Evolutionary conservation across 2,329 filamentous ascomycete species (phyloP), one percentile per base, ranked within the genome.

Genomic region (Elsinoe fawcettii): DNA sequence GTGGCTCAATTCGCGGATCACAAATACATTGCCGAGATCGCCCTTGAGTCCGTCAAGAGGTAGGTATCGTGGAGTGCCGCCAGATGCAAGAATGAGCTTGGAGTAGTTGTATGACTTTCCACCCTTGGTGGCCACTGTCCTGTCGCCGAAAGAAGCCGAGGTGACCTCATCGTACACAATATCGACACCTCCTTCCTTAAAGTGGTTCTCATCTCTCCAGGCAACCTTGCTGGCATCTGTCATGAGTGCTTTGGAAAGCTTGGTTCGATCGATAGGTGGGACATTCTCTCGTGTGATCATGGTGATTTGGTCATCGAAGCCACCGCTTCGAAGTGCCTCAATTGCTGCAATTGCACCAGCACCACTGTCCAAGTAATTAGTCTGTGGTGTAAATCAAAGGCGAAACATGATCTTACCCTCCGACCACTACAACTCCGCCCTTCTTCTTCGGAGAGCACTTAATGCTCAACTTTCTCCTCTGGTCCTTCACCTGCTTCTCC

Each of bases 181-280:
- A 2, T 83, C 76, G 56, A 86, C 79, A 11, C 76, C 77, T 2
- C 80, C 78, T 27, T 79, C 75, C 59, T 79, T 84, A 71, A 88
- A 97, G 81, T 88, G 96, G 32, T 85, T 82, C 61, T 83, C 79
- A 55, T 88, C 81, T 60, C 93, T 81, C 79, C 85, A 87, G 41
- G 86, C 83, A 43, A 96, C 74, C 74, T 95, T 96, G 44, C 80
- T 79, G 1, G 83, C 72, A 68, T 99, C 92, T 5, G 74, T 83
- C 61, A 96, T 80, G 11, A 99, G 78, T 0, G 92, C 90, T 74
- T 99, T 99, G 67, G 91, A 96, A 41, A 99, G 80, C 77, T 97
- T 97, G 9, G 93, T 90, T 18, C 93, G 84, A 74, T 99, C 93
- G 65, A 97, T 91, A 30, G 91, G 91, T 14, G 65, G 65, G 32